These are phyloP conservation scores for Acacia concinna DNA, from an alignment of 331 rosid genomes.

Conservation along the genomic window DNA sequence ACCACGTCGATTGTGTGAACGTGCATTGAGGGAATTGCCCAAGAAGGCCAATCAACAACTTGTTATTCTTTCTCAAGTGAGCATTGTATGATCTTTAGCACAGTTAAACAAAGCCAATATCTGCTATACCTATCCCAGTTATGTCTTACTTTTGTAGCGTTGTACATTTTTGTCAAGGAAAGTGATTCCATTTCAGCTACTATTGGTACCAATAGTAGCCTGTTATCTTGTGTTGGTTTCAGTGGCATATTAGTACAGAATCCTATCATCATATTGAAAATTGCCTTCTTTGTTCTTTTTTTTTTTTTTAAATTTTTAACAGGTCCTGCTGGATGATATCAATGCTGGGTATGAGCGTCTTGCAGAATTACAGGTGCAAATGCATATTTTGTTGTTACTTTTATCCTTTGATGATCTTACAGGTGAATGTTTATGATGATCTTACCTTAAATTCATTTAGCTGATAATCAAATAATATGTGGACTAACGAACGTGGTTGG, in stretches of 20 bases:
- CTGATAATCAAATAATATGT: neutral
- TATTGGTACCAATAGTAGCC: neutral
- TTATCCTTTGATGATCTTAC: neutral
- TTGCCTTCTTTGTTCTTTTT: conserved; percentile 18
- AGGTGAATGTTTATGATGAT: neutral
- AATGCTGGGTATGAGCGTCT: conserved; percentile 93
- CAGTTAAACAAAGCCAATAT: conserved; percentile 3
- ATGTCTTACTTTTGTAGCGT: neutral
- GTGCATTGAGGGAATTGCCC: conserved; percentile 80
- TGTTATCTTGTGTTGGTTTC: neutral
- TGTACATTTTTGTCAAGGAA: neutral
- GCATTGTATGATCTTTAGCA: conserved; percentile 18
- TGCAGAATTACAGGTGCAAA: conserved; percentile 77
- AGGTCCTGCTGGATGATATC: conserved; percentile 93
- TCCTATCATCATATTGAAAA: conserved; percentile 19
- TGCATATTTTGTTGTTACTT: conserved; percentile 15
- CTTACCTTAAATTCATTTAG: neutral
- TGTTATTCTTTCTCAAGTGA: conserved; percentile 89
- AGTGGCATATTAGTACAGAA: neutral
- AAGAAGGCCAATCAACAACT: conserved; percentile 79
- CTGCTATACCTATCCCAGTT: conserved; percentile 15
- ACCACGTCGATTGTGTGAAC: conserved; percentile 85
- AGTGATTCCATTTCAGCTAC: neutral
- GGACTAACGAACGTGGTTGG: neutral
- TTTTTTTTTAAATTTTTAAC: neutral